Evolutionary conservation across 2,329 filamentous ascomycete genomes (phyloP), one percentile per base, ranked within the genome.

Genomic region (Nemania sp.): DNA sequence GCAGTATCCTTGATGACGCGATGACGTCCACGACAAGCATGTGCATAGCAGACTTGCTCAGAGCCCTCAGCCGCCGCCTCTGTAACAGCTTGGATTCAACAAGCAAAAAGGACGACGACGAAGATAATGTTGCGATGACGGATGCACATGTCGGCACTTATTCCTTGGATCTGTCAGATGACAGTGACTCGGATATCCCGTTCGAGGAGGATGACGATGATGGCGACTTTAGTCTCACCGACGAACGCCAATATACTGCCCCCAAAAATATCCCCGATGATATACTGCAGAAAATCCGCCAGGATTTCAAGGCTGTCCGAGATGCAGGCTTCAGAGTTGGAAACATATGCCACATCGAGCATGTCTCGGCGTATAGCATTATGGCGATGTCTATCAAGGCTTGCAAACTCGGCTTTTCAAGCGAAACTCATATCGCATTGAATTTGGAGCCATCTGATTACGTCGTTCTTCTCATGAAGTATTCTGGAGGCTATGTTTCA

Each of bases 401-500:
- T 32, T 78, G 82, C 3, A 90, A 89, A 67, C 82, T 97, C 1
- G 87, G 84, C 0, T 84, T 97, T 12, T 89, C 90, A 0, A 82
- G 88, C 39, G 90, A 93, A 69, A 87, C 87, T 0, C 83, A 91
- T 74, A 82, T 89, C 69, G 90, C 92, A 1, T 97, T 92, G 92
- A 83, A 88, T 61, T 73, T 97, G 11, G 75, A 83, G 13, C 75
- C 80, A 0, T 75, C 80, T 0, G 88, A 92, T 35, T 93, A 94
- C 69, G 74, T 96, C 40, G 83, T 94, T 4, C 79, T 96, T 4
- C 78, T 97, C 20, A 82, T 95, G 45, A 83, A 83, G 37, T 90
- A 90, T 65, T 76, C 80, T 0, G 73, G 75, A n/a, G 80, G 78
- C 0, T 96, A 96, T 73, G 80, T 79, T 34, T 77, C 78, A 2